Percentiles rank a stretch among this genome's conserved stretches.
These are phyloP conservation scores for Ophiostoma fasciatum DNA, from an alignment of 2,329 filamentous ascomycete genomes.

Conservation along the genomic window DNA sequence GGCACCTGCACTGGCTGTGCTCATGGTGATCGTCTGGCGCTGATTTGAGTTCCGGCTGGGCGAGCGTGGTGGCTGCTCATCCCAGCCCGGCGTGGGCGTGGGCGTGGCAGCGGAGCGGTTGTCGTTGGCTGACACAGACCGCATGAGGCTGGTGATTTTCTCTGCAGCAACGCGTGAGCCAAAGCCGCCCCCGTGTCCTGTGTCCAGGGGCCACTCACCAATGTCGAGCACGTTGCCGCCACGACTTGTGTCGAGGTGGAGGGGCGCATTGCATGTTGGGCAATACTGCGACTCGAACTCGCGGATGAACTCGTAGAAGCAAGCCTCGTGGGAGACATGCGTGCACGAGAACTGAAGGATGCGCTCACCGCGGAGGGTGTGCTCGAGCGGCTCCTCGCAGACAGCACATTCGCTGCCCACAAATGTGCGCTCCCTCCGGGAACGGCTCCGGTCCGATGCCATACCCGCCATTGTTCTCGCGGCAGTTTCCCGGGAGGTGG, in stretches of 20 bases:
- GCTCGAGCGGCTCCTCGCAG: slow-evolving; percentile 91
- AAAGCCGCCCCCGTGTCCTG: too few species aligned
- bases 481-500: slow-evolving; percentile 22
- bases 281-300: slow-evolving; percentile 91
- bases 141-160: slow-evolving; percentile 87
- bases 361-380: slow-evolving; percentile 84
- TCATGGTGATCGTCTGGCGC: slow-evolving; percentile 13
- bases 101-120: slow-evolving; percentile 35
- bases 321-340: slow-evolving; percentile 96
- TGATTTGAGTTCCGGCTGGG: slow-evolving; percentile 33
- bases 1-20: slow-evolving; percentile 18
- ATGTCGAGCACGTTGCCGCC: slow-evolving; percentile 88
- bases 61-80: slow-evolving; percentile 41
- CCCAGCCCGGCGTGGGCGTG: slow-evolving; percentile 48
- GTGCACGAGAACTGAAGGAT: slow-evolving; percentile 91
- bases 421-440: slow-evolving; percentile 82
- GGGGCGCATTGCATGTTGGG: slow-evolving; percentile 79
- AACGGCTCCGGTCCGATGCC: slow-evolving; percentile 62
- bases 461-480: slow-evolving; percentile 40
- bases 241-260: slow-evolving; percentile 83
- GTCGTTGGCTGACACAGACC: slow-evolving; percentile 60
- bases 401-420: slow-evolving; percentile 90
- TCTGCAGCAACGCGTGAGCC: too few species aligned
- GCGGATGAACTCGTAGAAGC: slow-evolving; percentile 96
- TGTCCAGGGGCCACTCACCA: slow-evolving; percentile 42